These are phyloP conservation scores for Kwoniella europaea DNA, from an alignment of 768 basidiomycete species.

Conservation along the genomic window DNA sequence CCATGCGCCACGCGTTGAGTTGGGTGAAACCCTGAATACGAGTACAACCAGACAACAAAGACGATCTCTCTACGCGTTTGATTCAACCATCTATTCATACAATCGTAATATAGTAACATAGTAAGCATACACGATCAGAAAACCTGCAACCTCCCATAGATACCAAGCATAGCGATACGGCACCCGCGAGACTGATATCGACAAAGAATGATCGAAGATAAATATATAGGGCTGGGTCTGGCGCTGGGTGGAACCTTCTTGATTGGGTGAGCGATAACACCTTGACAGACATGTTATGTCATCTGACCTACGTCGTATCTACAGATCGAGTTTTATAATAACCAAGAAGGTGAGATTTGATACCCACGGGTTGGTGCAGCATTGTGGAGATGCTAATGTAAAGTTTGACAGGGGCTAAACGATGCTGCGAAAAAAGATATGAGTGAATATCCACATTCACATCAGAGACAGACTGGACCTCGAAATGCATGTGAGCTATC, in stretches of 20 bases:
- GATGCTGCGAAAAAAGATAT: constrained; percentile 69
- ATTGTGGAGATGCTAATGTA: background rate
- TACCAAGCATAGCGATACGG: constrained; percentile 15
- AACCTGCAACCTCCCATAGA: background rate
- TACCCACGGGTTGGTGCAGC: background rate
- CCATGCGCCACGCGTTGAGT: background rate
- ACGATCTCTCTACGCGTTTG: background rate
- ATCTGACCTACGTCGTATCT: background rate
- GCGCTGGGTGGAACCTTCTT: constrained; percentile 82
- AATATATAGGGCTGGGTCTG: constrained; percentile 89
- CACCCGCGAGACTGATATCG: background rate
- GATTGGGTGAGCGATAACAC: constrained; percentile 64
- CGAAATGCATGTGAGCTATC: constrained; percentile 40
- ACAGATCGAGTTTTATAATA: constrained; percentile 89
- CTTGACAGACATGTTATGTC: background rate
- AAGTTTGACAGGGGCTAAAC: constrained; percentile 74
- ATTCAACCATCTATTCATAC: background rate
- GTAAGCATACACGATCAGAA: background rate
- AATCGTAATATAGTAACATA: background rate
- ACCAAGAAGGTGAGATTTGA: constrained; percentile 83
- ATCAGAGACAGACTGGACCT: constrained; percentile 38
- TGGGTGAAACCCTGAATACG: background rate
- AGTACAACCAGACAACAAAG: background rate
- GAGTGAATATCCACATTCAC: constrained; percentile 45
- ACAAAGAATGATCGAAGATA: constrained; percentile 71